Percentiles rank a stretch among this genome's conserved stretches.
These are phyloP conservation scores for Puccinia polysora DNA, from an alignment of 1,284 basidiomycete genomes.

Conservation along the genomic window DNA sequence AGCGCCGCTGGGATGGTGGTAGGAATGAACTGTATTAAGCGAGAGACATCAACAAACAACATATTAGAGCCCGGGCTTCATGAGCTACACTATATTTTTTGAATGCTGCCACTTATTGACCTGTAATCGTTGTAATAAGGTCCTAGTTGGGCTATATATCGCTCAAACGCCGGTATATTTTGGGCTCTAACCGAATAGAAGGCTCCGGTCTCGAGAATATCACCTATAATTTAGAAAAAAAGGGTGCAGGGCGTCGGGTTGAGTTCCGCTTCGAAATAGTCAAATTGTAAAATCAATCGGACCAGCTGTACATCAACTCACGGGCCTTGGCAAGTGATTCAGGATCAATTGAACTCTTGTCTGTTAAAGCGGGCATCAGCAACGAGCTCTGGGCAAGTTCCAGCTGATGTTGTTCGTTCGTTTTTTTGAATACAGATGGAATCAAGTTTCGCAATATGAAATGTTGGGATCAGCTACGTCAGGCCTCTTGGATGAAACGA, in stretches of 20 bases:
- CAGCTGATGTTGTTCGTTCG: conserved; percentile 9
- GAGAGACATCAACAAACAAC: conserved; percentile 21
- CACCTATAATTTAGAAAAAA: conserved; percentile 64
- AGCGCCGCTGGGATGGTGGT: conserved; percentile 76
- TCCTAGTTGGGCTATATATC: conserved; percentile 87
- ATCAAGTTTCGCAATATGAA: neutral
- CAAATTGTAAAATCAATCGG: neutral
- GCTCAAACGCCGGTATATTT: conserved; percentile 86
- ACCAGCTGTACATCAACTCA: conserved; percentile 53
- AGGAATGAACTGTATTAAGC: conserved; percentile 61
- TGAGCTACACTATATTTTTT: neutral
- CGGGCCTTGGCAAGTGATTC: conserved; percentile 64
- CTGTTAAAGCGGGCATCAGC: conserved; percentile 65
- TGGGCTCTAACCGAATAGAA: conserved; percentile 82
- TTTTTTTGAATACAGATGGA: neutral
- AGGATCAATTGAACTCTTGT: conserved; percentile 60
- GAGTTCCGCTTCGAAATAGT: no score
- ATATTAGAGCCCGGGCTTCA: neutral
- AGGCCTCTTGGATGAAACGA: conserved; percentile 14
- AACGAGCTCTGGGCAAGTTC: conserved; percentile 63
- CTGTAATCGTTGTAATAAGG: conserved; percentile 86
- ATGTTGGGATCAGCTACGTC: no score
- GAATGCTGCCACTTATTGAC: conserved; percentile 53
- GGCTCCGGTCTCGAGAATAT: conserved; percentile 91
- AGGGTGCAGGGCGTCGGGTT: conserved; percentile 45